phyloP scores from a whole-genome alignment of 306 rosid species.

The Cucurbita moschata region DNA sequence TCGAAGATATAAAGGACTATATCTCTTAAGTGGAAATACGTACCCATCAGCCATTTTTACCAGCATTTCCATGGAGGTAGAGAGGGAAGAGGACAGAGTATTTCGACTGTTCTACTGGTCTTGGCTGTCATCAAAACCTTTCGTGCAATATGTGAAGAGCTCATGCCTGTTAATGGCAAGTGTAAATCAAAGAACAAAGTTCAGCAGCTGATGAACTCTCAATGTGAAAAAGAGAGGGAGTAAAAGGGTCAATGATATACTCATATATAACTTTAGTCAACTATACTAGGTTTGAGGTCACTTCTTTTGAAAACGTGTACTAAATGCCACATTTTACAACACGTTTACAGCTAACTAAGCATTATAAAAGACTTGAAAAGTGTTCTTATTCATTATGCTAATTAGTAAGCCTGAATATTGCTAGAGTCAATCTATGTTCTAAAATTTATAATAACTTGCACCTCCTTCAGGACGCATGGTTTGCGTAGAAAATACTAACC shows the following conservation, averaged over 20 bases:
- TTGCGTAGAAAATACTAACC: constrained; percentile 23
- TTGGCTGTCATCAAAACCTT: neutral
- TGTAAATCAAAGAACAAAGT: neutral
- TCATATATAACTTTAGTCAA: neutral
- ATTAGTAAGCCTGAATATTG: neutral
- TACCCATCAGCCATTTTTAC: neutral
- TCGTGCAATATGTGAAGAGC: neutral
- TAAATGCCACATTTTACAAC: too few relatives aligned
- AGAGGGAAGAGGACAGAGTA: neutral
- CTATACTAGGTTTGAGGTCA: neutral
- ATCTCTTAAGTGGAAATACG: neutral
- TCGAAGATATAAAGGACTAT: neutral
- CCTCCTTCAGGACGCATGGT: neutral
- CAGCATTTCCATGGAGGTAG: neutral
- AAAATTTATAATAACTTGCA: neutral
- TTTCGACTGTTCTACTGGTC: neutral
- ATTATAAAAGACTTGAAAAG: neutral
- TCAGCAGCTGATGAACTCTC: neutral
- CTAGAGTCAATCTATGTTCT: neutral
- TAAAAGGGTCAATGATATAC: neutral
- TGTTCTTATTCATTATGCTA: neutral
- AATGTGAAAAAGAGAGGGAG: neutral
- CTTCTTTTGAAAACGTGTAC: neutral
- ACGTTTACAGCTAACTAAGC: too few relatives aligned
- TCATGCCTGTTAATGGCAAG: neutral